Conservation (phyloP, 2,329 filamentous ascomycete species). For the Fusarium sp. region DNA sequence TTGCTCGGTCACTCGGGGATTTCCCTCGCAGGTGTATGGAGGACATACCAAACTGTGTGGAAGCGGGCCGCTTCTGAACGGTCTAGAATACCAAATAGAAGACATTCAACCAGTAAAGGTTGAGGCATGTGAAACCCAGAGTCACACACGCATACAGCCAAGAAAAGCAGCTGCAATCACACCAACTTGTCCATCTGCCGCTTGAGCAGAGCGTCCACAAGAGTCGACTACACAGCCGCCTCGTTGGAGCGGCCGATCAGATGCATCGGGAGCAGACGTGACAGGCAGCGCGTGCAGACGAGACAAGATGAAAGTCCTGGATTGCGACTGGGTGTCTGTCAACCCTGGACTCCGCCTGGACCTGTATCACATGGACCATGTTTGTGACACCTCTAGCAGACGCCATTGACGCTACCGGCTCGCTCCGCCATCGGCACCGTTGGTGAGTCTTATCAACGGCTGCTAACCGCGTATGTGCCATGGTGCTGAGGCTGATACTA, state of each 20-base stretch:
- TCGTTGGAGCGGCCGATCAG: background rate
- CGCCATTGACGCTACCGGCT: background rate
- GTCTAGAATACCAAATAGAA: background rate
- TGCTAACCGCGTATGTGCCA: background rate
- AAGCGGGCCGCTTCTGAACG: background rate
- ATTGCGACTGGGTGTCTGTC: background rate
- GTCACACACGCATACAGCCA: background rate
- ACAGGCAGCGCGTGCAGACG: background rate
- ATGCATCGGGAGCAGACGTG: background rate
- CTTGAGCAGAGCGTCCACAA: background rate
- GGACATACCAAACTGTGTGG: background rate
- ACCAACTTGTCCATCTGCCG: background rate
- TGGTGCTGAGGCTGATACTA: background rate
- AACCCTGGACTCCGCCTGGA: background rate
- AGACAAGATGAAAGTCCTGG: background rate
- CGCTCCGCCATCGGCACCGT: background rate
- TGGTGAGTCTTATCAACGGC: background rate
- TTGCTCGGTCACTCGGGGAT: background rate
- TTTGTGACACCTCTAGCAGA: background rate
- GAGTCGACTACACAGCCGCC: background rate
- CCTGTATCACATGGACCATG: background rate
- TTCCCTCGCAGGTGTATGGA: background rate
- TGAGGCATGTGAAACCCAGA: background rate
- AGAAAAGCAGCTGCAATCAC: background rate
- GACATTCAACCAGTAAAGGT: background rate